Conservation (phyloP, 2,329 filamentous ascomycete genomes). For the Claviceps spartinae region DNA sequence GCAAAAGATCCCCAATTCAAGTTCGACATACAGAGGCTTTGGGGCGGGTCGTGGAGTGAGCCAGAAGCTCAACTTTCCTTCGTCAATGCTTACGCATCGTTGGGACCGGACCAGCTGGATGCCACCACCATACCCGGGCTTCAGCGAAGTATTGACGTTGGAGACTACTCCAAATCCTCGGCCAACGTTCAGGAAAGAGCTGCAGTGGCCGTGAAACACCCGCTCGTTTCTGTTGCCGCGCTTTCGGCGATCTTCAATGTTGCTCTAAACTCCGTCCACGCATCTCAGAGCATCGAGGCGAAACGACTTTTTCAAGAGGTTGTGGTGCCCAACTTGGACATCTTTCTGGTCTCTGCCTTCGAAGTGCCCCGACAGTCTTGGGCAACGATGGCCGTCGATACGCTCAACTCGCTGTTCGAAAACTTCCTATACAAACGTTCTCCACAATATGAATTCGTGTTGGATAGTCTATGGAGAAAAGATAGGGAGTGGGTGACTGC, state of each 20-base stretch:
- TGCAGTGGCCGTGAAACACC: slow-evolving; percentile 59
- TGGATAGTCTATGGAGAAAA: slow-evolving; percentile 84
- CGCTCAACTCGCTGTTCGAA: slow-evolving; percentile 63
- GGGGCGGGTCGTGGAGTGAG: slow-evolving; percentile 82
- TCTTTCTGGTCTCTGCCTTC: slow-evolving; percentile 67
- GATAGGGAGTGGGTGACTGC: slow-evolving; percentile 77
- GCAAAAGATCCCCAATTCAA: slow-evolving; percentile 35
- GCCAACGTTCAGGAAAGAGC: slow-evolving; percentile 38
- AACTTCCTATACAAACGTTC: slow-evolving; percentile 72
- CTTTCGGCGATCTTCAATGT: slow-evolving; percentile 56
- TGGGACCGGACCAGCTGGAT: slow-evolving; percentile 64
- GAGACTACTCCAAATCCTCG: slow-evolving; percentile 38
- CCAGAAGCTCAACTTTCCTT: slow-evolving; percentile 88
- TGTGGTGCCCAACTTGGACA: slow-evolving; percentile 59
- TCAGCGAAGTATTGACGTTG: slow-evolving; percentile 58
- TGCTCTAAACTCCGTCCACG: slow-evolving; percentile 45
- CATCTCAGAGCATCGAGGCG: slow-evolving; percentile 49
- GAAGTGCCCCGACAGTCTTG: slow-evolving; percentile 61
- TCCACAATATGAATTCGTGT: slow-evolving; percentile 70
- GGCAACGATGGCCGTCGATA: slow-evolving; percentile 61
- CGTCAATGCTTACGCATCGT: slow-evolving; percentile 70
- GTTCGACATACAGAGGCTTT: slow-evolving; percentile 77
- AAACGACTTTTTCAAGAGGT: slow-evolving; percentile 54
- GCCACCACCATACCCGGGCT: slow-evolving; percentile 74
- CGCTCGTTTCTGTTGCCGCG: slow-evolving; percentile 78